These are phyloP conservation scores for Cornus suecica DNA, from an alignment of 148 eudicot species.

Conservation along the genomic window DNA sequence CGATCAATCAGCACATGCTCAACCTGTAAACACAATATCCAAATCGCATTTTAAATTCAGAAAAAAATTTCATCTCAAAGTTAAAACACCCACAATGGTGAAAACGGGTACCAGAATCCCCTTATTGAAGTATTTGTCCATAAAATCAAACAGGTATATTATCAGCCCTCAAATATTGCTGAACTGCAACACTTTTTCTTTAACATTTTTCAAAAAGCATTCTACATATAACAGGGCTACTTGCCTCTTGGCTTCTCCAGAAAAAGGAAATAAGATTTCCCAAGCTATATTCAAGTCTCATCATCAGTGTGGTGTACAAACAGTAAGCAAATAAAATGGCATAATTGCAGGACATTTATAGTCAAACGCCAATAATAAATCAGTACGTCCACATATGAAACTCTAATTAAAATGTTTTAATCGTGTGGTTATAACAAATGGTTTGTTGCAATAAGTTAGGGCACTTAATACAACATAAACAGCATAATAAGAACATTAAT, in stretches of 20 bases:
- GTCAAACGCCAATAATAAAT: background rate
- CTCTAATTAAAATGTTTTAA: background rate
- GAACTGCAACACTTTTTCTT: too few species aligned
- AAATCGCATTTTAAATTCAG: slow-evolving; percentile 4
- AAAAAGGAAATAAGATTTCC: too few species aligned
- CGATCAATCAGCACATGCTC: slow-evolving; percentile 96
- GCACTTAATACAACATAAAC: background rate
- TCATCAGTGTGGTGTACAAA: background rate
- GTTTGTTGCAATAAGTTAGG: background rate
- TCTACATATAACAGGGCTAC: background rate
- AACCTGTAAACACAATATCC: slow-evolving; percentile 44
- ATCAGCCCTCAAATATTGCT: background rate
- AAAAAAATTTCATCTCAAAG: background rate
- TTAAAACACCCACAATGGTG: background rate
- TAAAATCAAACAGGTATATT: background rate
- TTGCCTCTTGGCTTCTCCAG: background rate
- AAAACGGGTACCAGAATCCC: too few species aligned
- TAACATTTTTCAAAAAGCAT: too few species aligned
- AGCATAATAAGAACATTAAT: background rate
- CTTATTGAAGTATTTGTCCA: background rate
- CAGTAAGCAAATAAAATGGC: background rate
- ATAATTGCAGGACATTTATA: background rate
- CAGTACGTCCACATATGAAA: background rate
- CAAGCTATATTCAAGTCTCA: too few species aligned
- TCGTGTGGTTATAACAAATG: background rate